Conservation (phyloP, 225 moss, liverwort and hornwort genomes). For the Bryum argenteum region DNA sequence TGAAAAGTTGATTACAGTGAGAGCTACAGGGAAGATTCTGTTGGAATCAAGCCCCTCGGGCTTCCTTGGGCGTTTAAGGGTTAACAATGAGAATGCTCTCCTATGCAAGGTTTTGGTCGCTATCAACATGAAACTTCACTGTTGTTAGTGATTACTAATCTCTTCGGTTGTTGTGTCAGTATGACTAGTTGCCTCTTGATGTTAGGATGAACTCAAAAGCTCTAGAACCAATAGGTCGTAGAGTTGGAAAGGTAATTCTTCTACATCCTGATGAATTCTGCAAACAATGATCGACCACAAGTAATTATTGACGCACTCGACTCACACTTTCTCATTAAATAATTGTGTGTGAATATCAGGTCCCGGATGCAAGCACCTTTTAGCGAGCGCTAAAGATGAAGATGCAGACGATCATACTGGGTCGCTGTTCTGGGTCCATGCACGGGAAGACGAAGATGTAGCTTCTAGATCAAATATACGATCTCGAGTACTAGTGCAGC, state of each 20-base stretch:
- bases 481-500: constrained; percentile 7
- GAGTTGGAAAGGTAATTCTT: constrained; percentile 70
- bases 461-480: constrained; percentile 14
- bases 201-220: constrained; percentile 59
- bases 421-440: constrained; percentile 13
- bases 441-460: constrained; percentile 9
- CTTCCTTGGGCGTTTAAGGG: no score
- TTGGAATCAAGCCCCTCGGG: no score
- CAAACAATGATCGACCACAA: background rate
- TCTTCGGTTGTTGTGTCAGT: constrained; percentile 54
- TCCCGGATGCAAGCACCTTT: constrained; percentile 65
- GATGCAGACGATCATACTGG: constrained; percentile 10
- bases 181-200: constrained; percentile 79
- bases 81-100: constrained; percentile 53
- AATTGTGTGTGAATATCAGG: constrained; percentile 31
- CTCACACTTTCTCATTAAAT: constrained; percentile 22
- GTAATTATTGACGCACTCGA: constrained; percentile 10
- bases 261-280: constrained; percentile 3
- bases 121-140: constrained; percentile 10
- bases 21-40: no score
- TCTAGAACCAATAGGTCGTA: constrained; percentile 88
- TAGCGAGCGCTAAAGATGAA: constrained; percentile 50
- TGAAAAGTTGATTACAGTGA: no score
- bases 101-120: background rate
- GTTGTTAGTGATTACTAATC: constrained; percentile 18